Evolutionary conservation across 2,329 filamentous ascomycete species (phyloP), one percentile per base, ranked within the genome.

Genomic region (Fusarium coffeatum): DNA sequence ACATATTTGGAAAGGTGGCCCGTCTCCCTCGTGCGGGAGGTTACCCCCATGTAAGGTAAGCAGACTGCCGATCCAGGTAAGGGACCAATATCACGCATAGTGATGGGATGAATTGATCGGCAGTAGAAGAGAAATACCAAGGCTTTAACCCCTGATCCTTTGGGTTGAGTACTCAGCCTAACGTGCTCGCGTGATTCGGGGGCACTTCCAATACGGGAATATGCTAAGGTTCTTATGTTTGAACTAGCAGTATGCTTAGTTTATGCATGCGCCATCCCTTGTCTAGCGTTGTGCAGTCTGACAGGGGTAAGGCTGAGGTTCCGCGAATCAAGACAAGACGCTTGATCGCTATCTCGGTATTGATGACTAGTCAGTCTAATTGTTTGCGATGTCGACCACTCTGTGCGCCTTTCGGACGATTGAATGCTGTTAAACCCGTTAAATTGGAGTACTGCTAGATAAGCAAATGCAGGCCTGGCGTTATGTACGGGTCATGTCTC

Each of bases 141-240:
- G 37, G n/a, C 34, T 55, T 28, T 42, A 27, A 66, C 41, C 63
- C 63, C 62, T 66, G 37, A 18, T 41, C 15, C 5, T 40, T 53
- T 28, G 49, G 45, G 45, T 28, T 7, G 20, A 25, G 28, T 32
- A 6, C 8, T 42, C 43, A 61, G 27, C 13, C 37, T 41, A 34
- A 46, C 32, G 12, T 25, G 16, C 28, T 66, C 63, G 62, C 55
- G 63, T 66, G 62, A 60, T 66, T 66, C 63, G 63, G 63, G 20
- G 47, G 27, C 43, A 66, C 55, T 66, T 27, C 63, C 62, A n/a
- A 55, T 66, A 49, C 43, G 43, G 63, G 63, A 66, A 66, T 46
- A 46, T 66, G 15, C 46, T 15, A 37, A 66, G 63, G 63, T 55
- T 46, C 63, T 66, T 66, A 66, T 66, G 63, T 66, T 43, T 54